Conservation (phyloP, 164 flowering plant genomes). For the Stephania japonica region DNA sequence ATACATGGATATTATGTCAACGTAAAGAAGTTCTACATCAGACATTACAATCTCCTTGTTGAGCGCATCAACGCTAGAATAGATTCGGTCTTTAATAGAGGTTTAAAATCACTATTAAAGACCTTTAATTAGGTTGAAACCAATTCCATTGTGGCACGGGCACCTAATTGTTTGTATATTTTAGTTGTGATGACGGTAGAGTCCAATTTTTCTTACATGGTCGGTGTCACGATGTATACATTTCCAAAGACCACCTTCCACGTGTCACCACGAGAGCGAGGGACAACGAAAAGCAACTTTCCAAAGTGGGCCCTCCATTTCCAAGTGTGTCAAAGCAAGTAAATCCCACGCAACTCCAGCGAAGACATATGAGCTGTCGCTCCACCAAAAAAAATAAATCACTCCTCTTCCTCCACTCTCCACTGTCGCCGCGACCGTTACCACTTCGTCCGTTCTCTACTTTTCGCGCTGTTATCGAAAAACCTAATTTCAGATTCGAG, state of each 20-base stretch:
- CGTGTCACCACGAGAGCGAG: neutral
- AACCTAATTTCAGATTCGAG: neutral
- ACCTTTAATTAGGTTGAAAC: too few relatives aligned
- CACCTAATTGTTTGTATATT: too few relatives aligned
- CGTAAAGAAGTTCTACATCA: too few relatives aligned
- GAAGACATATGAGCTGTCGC: neutral
- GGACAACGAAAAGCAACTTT: neutral
- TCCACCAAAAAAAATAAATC: neutral
- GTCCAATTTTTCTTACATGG: neutral
- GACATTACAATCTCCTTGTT: too few relatives aligned
- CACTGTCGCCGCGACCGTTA: neutral
- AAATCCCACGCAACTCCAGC: neutral
- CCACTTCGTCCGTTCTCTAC: neutral
- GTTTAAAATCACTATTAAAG: too few relatives aligned
- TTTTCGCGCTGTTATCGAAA: neutral
- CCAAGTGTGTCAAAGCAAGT: neutral
- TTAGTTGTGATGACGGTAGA: too few relatives aligned
- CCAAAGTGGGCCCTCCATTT: neutral
- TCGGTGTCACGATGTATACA: neutral
- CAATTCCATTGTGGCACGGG: too few relatives aligned
- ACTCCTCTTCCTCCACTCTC: neutral
- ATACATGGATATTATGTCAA: too few relatives aligned
- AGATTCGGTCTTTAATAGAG: too few relatives aligned
- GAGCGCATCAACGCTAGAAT: too few relatives aligned
- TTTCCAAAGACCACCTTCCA: neutral